phyloP scores from a whole-genome alignment of 2,329 filamentous ascomycete genomes.

The Ophiocordyceps sinensis region DNA sequence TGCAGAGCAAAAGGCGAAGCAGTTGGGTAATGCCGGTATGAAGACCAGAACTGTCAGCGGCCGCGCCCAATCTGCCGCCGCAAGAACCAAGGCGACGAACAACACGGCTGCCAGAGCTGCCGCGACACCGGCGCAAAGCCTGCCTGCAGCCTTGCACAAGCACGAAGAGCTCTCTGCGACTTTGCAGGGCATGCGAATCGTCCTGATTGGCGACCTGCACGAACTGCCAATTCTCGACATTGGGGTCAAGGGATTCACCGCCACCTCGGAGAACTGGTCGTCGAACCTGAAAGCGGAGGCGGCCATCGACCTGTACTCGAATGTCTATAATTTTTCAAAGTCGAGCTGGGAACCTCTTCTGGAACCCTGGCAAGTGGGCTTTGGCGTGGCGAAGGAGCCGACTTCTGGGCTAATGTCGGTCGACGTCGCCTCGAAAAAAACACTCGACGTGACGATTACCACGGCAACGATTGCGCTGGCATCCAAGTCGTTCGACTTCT shows the following conservation, averaged over 20 bases:
- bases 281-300: constrained; percentile 74
- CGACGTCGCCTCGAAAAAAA: constrained; percentile 78
- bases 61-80: constrained; percentile 37
- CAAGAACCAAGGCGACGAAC: constrained; percentile 21
- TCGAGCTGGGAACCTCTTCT: constrained; percentile 95
- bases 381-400: constrained; percentile 70
- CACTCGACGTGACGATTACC: constrained; percentile 82
- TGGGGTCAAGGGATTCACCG: constrained; percentile 78
- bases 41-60: constrained; percentile 44
- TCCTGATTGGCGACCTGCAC: constrained; percentile 89
- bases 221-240: constrained; percentile 91
- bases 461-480: constrained; percentile 86
- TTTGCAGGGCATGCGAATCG: constrained; percentile 77
- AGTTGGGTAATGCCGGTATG: constrained; percentile 31
- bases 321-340: constrained; percentile 98
- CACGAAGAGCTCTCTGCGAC: constrained; percentile 73
- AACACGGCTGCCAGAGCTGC: constrained; percentile 19
- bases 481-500: constrained; percentile 84
- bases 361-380: constrained; percentile 90
- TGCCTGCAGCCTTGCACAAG: constrained; percentile 6
- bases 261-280: constrained; percentile 84
- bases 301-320: constrained; percentile 84
- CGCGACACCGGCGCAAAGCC: constrained; percentile 6
- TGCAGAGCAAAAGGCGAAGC: constrained; percentile 41
- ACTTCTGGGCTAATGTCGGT: constrained; percentile 65